Evolutionary conservation across 805 yeast genomes (phyloP), one percentile per base, ranked within the genome.

Genomic region (Zygotorulaspora danielsina): DNA sequence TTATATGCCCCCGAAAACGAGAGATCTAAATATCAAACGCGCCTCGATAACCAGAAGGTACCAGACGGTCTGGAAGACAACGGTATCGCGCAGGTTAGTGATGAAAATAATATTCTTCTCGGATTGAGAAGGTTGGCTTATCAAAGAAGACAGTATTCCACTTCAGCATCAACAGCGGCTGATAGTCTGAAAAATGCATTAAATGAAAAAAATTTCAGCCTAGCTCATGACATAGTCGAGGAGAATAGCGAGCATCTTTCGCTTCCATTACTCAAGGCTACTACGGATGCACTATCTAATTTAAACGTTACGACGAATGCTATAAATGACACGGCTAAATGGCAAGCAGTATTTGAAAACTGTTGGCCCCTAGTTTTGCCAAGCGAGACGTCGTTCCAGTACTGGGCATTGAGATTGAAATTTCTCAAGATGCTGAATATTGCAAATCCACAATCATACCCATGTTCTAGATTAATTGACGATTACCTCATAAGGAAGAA

Each of bases 1-100:
- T 54, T 87, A 30, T 87, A 86, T 81, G 69, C 73, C 20, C 61
- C 64, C 10, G 63, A 64, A 16, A 67, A 65, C 19, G 77, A 75
- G 21, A 50, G 56, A 32, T 50, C 50, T 30, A 47, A 45, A 27
- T 53, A 50, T 29, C 40, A 19, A 24, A 39, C 22, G n/a, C 4
- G 31, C 11, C 12, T 12, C n/a, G 15, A 27, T n/a, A 34, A 28
- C 8, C 24, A 27, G 2, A 20, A 30, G 28, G 19, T 20, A 5
- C 11, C 17, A 5, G 38, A 34, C 17, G 30, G 20, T 15, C n/a
- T 20, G 7, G 20, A 16, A 12, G 19, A 24, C 4, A 19, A 20
- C 6, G n/a, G n/a, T n/a, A 15, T 27, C 5, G 13, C 12, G 19
- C 31, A 31, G 12, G 22, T 24, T 11, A 44, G 34, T n/a, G 50